phyloP scores from a whole-genome alignment of 2,329 filamentous ascomycete genomes.

The Phialocephala sp. region DNA sequence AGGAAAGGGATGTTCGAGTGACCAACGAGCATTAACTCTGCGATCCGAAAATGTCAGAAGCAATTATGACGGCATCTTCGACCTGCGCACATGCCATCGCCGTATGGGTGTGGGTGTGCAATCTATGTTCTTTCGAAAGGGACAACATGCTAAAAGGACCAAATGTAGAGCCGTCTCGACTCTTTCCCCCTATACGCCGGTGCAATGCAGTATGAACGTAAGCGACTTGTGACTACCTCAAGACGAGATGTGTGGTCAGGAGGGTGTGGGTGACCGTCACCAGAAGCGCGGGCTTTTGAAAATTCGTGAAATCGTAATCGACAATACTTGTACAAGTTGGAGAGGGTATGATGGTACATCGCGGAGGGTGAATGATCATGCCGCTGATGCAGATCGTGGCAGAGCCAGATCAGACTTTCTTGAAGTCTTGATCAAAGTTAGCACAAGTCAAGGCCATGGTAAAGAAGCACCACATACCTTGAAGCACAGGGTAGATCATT shows the following conservation, averaged over 20 bases:
- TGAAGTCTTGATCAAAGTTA: conserved; percentile 41
- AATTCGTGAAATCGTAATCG: conserved; percentile 42
- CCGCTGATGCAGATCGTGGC: conserved; percentile 39
- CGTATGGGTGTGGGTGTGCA: conserved; percentile 39
- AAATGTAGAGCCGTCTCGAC: conserved; percentile 39
- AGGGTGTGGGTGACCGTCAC: conserved; percentile 28
- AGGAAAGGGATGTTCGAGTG: conserved; percentile 14
- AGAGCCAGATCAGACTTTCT: conserved; percentile 43
- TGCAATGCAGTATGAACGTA: conserved; percentile 42
- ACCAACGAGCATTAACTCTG: conserved; percentile 24
- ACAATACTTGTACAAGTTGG: conserved; percentile 42
- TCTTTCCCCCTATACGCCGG: conserved; percentile 39
- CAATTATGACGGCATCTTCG: conserved; percentile 51
- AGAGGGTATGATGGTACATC: conserved; percentile 40
- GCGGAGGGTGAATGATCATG: conserved; percentile 38
- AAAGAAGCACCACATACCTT: conserved; percentile 61
- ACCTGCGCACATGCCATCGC: conserved; percentile 50
- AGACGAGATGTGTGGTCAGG: conserved; percentile 33
- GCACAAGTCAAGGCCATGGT: neutral
- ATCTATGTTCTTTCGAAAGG: conserved; percentile 41
- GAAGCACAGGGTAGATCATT: conserved; percentile 95
- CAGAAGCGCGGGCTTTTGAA: conserved; percentile 36
- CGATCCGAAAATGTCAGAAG: conserved; percentile 27
- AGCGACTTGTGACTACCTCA: conserved; percentile 34
- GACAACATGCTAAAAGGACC: conserved; percentile 40